phyloP scores from a whole-genome alignment of 2,329 filamentous ascomycete species.

The Raffaelea deltoideospora region DNA sequence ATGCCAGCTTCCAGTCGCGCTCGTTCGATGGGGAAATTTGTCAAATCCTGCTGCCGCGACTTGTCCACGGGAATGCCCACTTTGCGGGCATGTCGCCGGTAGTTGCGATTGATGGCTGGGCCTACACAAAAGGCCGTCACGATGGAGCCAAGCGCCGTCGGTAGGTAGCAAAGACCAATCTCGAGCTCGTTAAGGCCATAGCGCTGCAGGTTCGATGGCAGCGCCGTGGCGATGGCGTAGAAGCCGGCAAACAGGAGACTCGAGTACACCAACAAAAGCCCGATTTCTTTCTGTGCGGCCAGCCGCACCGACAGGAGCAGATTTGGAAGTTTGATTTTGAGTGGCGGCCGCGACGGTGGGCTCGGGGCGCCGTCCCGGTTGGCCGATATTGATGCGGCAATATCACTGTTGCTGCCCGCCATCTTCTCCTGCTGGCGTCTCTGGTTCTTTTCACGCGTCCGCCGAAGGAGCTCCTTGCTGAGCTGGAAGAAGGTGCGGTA shows the following conservation, averaged over 20 bases:
- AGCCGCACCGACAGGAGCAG: slow-evolving; percentile 75
- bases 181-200: slow-evolving; percentile 45
- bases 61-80: slow-evolving; percentile 37
- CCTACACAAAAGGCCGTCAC: slow-evolving; percentile 31
- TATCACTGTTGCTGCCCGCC: too few species aligned
- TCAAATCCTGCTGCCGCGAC: slow-evolving; percentile 33
- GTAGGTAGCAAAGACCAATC: slow-evolving; percentile 38
- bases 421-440: neutral
- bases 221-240: slow-evolving; percentile 29
- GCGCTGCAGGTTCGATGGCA: slow-evolving; percentile 24
- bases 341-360: slow-evolving; percentile 2
- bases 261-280: slow-evolving; percentile 27
- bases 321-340: slow-evolving; percentile 28
- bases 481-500: slow-evolving; percentile 8
- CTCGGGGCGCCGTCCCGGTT: neutral
- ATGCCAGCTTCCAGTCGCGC: slow-evolving; percentile 33
- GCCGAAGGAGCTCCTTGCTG: slow-evolving; percentile 1
- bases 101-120: slow-evolving; percentile 51
- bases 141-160: slow-evolving; percentile 33
- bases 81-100: slow-evolving; percentile 40
- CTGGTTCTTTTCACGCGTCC: neutral
- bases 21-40: slow-evolving; percentile 34
- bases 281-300: slow-evolving; percentile 67
- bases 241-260: slow-evolving; percentile 33
- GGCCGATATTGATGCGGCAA: too few species aligned